phyloP scores from a whole-genome alignment of 176 grass and related monocot species.

The Microstegium vimineum region DNA sequence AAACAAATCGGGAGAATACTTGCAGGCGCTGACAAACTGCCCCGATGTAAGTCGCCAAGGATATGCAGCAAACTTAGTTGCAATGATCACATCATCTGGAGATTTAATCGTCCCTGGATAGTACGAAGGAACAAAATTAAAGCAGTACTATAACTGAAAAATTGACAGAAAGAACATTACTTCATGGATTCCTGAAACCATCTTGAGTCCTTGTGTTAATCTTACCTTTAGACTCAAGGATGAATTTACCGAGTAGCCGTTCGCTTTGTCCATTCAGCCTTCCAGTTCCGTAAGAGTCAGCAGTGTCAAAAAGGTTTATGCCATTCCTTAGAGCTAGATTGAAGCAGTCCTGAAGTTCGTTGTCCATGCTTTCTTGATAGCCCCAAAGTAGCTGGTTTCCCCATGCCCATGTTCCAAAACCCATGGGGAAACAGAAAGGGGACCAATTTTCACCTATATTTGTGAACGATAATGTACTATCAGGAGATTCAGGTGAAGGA shows the following conservation, averaged over 20 bases:
- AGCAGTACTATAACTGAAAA: not conserved
- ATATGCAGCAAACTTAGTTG: constrained; percentile 95
- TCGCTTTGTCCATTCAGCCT: constrained; percentile 85
- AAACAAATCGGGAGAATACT: constrained; percentile 67
- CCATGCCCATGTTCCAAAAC: constrained; percentile 97
- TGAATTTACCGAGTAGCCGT: constrained; percentile 82
- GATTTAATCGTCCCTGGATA: constrained; percentile 45
- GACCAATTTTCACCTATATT: constrained; percentile 75
- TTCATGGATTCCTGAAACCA: not conserved
- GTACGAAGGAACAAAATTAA: not conserved
- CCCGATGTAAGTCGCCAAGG: constrained; percentile 90
- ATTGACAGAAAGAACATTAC: not conserved
- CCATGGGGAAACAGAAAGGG: constrained; percentile 75
- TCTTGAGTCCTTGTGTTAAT: not conserved
- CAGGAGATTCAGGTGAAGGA: not conserved
- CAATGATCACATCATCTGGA: constrained; percentile 70
- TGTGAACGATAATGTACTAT: no score
- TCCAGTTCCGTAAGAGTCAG: constrained; percentile 91
- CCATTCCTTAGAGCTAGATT: constrained; percentile 75
- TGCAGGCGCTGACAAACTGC: constrained; percentile 97
- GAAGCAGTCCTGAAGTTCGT: constrained; percentile 70
- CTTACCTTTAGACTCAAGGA: constrained; percentile 60
- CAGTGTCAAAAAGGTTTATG: constrained; percentile 91
- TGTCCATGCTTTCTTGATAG: constrained; percentile 85
- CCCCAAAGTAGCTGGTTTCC: constrained; percentile 91